phyloP scores from a whole-genome alignment of 2,329 filamentous ascomycete genomes.

The Lizonia empirigonia region DNA sequence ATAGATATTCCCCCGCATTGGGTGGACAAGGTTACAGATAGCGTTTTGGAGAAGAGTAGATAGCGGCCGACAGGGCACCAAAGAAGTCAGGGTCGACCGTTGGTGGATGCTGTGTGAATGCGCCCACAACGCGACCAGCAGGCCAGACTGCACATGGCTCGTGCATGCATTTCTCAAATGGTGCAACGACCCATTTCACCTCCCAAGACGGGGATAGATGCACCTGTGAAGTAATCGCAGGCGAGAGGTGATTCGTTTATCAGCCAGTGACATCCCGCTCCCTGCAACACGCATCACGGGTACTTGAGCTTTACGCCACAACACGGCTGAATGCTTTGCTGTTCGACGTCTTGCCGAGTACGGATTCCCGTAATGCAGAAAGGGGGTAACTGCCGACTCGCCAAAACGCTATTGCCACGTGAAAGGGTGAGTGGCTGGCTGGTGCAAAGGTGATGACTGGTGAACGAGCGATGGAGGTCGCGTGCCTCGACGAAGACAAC shows the following conservation, averaged over 20 bases:
- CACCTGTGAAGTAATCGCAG: slow-evolving; percentile 10
- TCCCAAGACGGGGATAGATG: slow-evolving; percentile 17
- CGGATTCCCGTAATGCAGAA: slow-evolving; percentile 11
- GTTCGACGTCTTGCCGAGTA: slow-evolving; percentile 7
- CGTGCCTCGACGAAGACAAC: neutral
- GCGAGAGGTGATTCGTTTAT: slow-evolving; percentile 11
- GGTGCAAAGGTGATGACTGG: slow-evolving; percentile 1
- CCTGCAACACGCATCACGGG: slow-evolving; percentile 2
- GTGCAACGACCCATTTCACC: slow-evolving; percentile 7
- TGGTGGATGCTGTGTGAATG: slow-evolving; percentile 1
- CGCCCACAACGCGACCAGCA: neutral
- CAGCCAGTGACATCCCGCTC: slow-evolving; percentile 3
- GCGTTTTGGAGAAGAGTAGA: neutral
- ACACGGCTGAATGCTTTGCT: neutral
- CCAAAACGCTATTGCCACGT: slow-evolving; percentile 10
- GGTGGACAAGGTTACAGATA: slow-evolving; percentile 8
- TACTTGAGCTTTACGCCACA: slow-evolving; percentile 10
- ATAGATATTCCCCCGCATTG: slow-evolving; percentile 1
- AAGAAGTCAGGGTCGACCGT: slow-evolving; percentile 3
- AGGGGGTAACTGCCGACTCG: slow-evolving; percentile 8
- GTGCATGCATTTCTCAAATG: slow-evolving; percentile 7
- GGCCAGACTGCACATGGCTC: slow-evolving; percentile 8
- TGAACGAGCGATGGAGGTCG: neutral
- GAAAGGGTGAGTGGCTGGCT: slow-evolving; percentile 1
- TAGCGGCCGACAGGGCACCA: neutral